Percentiles rank a stretch among this genome's conserved stretches.
These are phyloP conservation scores for Globisporangium paroecandrum DNA, from an alignment of 352 stramenopile species.

Conservation along the genomic window DNA sequence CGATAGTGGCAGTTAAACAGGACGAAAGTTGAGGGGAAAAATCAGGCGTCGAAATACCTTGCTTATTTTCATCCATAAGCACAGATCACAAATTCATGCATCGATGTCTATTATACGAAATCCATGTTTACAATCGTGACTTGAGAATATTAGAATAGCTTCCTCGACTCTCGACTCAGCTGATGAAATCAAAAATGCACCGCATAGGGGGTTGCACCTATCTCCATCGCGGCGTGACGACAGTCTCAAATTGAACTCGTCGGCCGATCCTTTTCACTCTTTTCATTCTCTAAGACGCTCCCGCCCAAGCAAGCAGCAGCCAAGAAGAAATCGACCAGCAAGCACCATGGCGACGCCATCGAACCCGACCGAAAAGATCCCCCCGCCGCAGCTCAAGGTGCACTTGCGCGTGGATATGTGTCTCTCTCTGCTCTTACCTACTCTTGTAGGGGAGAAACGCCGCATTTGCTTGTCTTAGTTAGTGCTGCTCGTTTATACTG, in stretches of 20 bases:
- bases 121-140: too few species aligned
- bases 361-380: slow-evolving; percentile 69
- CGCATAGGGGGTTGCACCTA: neutral
- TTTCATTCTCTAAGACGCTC: slow-evolving; percentile 5
- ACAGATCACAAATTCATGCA: neutral
- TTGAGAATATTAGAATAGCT: too few species aligned
- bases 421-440: neutral
- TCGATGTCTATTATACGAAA: neutral
- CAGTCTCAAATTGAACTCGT: slow-evolving; percentile 1
- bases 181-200: neutral
- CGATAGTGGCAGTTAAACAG: neutral
- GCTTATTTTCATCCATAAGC: neutral
- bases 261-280: neutral
- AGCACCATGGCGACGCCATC: slow-evolving; percentile 41
- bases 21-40: neutral
- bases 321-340: slow-evolving; percentile 1
- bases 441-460: neutral
- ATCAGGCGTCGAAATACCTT: neutral
- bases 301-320: slow-evolving; percentile 6
- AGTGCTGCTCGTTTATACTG: neutral
- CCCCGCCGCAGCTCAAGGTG: slow-evolving; percentile 47
- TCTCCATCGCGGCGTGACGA: neutral
- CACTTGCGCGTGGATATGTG: neutral
- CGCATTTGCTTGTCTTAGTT: neutral
- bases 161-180: too few species aligned